These are phyloP conservation scores for Aspergillus japonicus DNA, from an alignment of 2,329 filamentous ascomycete genomes.

Conservation along the genomic window DNA sequence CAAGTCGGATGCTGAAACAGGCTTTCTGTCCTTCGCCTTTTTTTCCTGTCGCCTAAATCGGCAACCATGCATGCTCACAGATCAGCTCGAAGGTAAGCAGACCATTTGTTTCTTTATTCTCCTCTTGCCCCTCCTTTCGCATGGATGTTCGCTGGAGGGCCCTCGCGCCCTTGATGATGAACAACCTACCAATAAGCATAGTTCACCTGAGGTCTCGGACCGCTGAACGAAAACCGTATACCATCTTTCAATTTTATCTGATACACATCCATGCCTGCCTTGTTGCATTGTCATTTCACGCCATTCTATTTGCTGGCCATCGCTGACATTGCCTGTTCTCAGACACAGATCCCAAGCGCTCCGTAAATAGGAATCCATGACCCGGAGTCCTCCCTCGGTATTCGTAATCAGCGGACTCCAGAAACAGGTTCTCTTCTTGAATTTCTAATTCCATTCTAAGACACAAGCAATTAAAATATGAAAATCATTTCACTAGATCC, in stretches of 20 bases:
- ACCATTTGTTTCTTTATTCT: conserved; percentile 6
- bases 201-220: conserved; percentile 45
- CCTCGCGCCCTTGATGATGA: conserved; percentile 34
- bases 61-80: conserved; percentile 7
- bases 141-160: conserved; percentile 5
- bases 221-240: conserved; percentile 42
- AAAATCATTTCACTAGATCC: conserved; percentile 7
- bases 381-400: not conserved
- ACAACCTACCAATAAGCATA: conserved; percentile 41
- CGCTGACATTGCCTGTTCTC: conserved; percentile 4
- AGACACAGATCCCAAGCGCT: not conserved
- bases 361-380: not conserved
- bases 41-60: not conserved
- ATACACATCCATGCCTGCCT: conserved; percentile 21
- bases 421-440: not conserved
- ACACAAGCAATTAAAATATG: conserved; percentile 5
- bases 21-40: not conserved
- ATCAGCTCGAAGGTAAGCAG: conserved; percentile 21
- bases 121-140: conserved; percentile 4
- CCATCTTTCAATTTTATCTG: conserved; percentile 40
- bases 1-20: not conserved
- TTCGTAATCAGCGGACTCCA: not conserved
- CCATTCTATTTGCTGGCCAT: not conserved
- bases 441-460: conserved; percentile 1
- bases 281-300: conserved; percentile 3